A percentile compares a stretch with the other conserved stretches of the same genome.
Evolutionary conservation across 2,329 filamentous ascomycete genomes (phyloP).

Genomic region (Diaporthe longicolla): DNA sequence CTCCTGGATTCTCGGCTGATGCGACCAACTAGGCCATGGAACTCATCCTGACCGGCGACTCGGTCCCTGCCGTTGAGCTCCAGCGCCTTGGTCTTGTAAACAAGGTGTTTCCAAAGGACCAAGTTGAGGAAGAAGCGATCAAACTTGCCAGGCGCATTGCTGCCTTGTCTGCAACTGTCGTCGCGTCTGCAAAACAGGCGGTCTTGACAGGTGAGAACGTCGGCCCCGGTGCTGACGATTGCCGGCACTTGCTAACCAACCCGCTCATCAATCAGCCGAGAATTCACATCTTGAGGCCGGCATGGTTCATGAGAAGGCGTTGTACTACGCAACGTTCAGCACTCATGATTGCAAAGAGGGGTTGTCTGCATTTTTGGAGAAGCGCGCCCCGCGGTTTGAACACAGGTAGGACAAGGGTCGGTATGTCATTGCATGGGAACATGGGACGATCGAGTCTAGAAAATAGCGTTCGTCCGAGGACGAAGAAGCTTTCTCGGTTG

Average conservation of each 20-base stretch:
- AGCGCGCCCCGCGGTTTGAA: constrained; percentile 47
- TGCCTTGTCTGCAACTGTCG: constrained; percentile 55
- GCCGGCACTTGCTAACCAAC: neutral
- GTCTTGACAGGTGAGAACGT: constrained; percentile 55
- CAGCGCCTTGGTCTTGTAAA: constrained; percentile 58
- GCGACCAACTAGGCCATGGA: constrained; percentile 57
- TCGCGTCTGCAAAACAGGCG: constrained; percentile 60
- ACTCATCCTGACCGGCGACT: constrained; percentile 58
- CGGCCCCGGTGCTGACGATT: neutral
- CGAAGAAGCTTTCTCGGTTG: constrained; percentile 24
- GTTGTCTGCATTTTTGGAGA: constrained; percentile 58
- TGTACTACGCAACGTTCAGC: constrained; percentile 56
- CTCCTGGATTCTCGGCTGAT: constrained; percentile 29
- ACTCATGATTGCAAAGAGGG: constrained; percentile 58
- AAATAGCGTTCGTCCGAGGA: neutral
- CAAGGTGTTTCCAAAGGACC: constrained; percentile 51
- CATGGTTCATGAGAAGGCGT: constrained; percentile 52
- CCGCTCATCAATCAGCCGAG: constrained; percentile 53
- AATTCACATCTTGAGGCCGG: constrained; percentile 57
- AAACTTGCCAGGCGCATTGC: constrained; percentile 57
- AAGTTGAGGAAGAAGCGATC: constrained; percentile 56
- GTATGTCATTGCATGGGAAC: neutral
- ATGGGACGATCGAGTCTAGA: constrained; percentile 9
- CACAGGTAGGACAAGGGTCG: constrained; percentile 17
- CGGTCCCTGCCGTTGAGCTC: constrained; percentile 54